Evolutionary conservation across 1,284 basidiomycete species (phyloP).

Genomic region (Pseudozyma sp.): DNA sequence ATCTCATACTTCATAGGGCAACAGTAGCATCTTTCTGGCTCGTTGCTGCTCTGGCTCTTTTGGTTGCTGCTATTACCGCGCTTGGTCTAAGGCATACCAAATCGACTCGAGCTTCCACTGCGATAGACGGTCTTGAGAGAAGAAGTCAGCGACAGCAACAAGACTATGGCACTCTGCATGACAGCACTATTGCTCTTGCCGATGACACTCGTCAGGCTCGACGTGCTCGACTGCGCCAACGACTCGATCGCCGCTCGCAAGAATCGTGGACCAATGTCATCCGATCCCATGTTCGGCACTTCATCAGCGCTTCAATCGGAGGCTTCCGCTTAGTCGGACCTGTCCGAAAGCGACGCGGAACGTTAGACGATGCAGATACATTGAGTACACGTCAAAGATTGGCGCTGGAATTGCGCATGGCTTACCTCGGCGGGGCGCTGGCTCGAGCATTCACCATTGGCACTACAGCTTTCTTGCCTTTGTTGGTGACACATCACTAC

Average conservation of each 20-base stretch:
- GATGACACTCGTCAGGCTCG: slow-evolving; percentile 36
- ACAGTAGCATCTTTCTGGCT: slow-evolving; percentile 42
- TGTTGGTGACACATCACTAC: slow-evolving; percentile 55
- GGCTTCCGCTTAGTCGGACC: slow-evolving; percentile 33
- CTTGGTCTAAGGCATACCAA: slow-evolving; percentile 17
- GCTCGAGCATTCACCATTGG: slow-evolving; percentile 57
- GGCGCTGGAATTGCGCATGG: slow-evolving; percentile 44
- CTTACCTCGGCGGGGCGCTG: slow-evolving; percentile 54
- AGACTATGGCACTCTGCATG: slow-evolving; percentile 36
- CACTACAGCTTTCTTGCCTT: slow-evolving; percentile 57
- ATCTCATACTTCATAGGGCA: slow-evolving; percentile 30
- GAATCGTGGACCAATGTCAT: slow-evolving; percentile 22
- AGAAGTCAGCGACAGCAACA: slow-evolving; percentile 8
- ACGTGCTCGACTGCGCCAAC: slow-evolving; percentile 32
- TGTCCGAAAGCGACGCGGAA: not conserved
- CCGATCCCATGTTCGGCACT: slow-evolving; percentile 13
- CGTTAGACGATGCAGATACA: slow-evolving; percentile 4
- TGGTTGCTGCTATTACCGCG: slow-evolving; percentile 26
- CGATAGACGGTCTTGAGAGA: slow-evolving; percentile 2
- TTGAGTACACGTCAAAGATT: slow-evolving; percentile 4
- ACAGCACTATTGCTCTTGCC: slow-evolving; percentile 29
- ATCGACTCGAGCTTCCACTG: not conserved
- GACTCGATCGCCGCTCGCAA: slow-evolving; percentile 18
- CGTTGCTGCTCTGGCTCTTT: slow-evolving; percentile 38
- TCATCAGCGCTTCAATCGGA: slow-evolving; percentile 21